Evolutionary conservation across 1,284 basidiomycete species (phyloP), one percentile per base, ranked within the genome.

Genomic region (Phellopilus nigrolimitatus): DNA sequence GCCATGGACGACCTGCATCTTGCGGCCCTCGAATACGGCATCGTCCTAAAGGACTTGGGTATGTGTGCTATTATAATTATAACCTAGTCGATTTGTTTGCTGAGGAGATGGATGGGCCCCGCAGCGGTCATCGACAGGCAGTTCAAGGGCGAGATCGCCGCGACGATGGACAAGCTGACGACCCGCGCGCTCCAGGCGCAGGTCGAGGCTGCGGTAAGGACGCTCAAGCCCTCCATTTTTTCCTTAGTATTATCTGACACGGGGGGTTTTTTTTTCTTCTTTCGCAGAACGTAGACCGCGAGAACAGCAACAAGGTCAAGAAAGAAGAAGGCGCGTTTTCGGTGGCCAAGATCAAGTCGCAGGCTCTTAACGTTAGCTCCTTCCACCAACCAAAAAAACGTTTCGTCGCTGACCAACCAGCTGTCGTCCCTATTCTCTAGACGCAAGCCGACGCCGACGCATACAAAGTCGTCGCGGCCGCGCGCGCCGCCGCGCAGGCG

Each of bases 261-360:
- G n/a, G n/a, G n/a, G n/a, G n/a, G n/a, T n/a, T n/a, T n/a, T n/a
- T n/a, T n/a, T 3, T n/a, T 27, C 22, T 27, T 4, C 25, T 10
- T 27, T n/a, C 39, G 7, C 53, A 84, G 79, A 89, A 90, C 57
- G 87, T 89, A 47, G 88, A 90, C 65, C 68, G 87, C 51, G 88
- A 90, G 66, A 90, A 90, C 62, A 84, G 81, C 68, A 90, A 90
- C 69, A 84, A 84, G 64, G 82, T 88, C 59, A 89, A 88, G 66
- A 82, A 87, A 60, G 85, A 90, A 62, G 80, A 90, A 65, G 87
- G 87, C 60, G 73, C 82, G 12, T 74, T 89, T 34, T 70, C 82
- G 4, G 88, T 90, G 12, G 79, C 87, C 24, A 79, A 77, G 44
- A 86, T 90, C 69, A 85, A 80, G 60, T 86, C 83, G 1, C 75